A percentile compares a stretch with the other conserved stretches of the same genome.
These are phyloP conservation scores for Ambispora gerdemannii DNA, from an alignment of 192 early-diverging fungal genomes.

Conservation along the genomic window DNA sequence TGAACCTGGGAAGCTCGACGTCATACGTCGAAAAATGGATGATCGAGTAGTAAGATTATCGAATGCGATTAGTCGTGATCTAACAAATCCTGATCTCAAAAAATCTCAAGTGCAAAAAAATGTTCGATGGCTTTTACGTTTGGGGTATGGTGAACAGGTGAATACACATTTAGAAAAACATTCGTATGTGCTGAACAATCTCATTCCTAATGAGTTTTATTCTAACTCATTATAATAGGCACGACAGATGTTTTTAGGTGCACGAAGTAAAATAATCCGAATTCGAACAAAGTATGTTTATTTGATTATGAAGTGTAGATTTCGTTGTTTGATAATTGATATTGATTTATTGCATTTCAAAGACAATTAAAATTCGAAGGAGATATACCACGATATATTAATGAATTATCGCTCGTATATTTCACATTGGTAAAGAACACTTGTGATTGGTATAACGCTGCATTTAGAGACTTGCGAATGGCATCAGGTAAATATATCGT, in stretches of 20 bases:
- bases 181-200: neutral
- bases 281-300: slow-evolving; percentile 61
- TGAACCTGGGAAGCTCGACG: slow-evolving; percentile 37
- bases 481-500: slow-evolving; percentile 62
- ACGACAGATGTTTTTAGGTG: slow-evolving; percentile 79
- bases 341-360: slow-evolving; percentile 28
- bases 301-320: neutral
- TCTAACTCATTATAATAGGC: slow-evolving; percentile 51
- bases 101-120: slow-evolving; percentile 76
- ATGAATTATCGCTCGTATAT: slow-evolving; percentile 79
- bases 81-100: slow-evolving; percentile 77
- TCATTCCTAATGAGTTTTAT: neutral
- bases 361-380: slow-evolving; percentile 88
- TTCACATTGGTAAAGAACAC: slow-evolving; percentile 93
- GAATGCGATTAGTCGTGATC: slow-evolving; percentile 52
- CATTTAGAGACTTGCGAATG: slow-evolving; percentile 88
- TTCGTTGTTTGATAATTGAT: neutral
- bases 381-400: slow-evolving; percentile 80
- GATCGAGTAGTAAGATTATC: slow-evolving; percentile 44
- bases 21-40: slow-evolving; percentile 43
- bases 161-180: neutral
- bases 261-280: slow-evolving; percentile 74
- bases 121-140: slow-evolving; percentile 74
- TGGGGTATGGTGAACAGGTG: slow-evolving; percentile 72
- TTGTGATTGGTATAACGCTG: slow-evolving; percentile 90